These are phyloP conservation scores for Rubia tinctorum DNA, from an alignment of 305 asterid species.

Conservation along the genomic window DNA sequence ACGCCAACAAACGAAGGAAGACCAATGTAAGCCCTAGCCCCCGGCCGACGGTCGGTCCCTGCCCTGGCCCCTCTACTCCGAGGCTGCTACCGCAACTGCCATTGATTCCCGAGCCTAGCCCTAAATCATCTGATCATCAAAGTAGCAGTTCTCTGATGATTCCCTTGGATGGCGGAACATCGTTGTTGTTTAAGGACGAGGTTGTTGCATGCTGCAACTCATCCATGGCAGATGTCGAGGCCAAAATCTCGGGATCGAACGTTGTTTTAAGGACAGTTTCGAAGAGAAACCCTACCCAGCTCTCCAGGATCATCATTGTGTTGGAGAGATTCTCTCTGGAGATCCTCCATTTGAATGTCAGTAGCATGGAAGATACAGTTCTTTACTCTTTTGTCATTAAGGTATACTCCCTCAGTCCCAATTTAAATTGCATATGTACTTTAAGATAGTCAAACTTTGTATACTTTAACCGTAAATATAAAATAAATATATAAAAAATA, in stretches of 20 bases:
- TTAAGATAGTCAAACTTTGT: no score
- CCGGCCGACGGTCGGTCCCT: not conserved
- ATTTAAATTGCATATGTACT: no score
- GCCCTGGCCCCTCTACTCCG: conserved; percentile 19
- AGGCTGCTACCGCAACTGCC: conserved; percentile 46
- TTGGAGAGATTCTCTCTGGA: conserved; percentile 69
- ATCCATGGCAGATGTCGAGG: conserved; percentile 74
- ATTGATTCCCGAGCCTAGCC: conserved; percentile 37
- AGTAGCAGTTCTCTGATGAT: conserved; percentile 13
- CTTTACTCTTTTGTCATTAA: conserved; percentile 82
- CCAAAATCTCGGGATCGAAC: conserved; percentile 73
- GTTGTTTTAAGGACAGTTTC: conserved; percentile 67
- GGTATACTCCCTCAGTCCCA: no score
- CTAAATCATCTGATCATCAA: conserved; percentile 27
- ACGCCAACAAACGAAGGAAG: conserved; percentile 65
- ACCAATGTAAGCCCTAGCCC: conserved; percentile 60
- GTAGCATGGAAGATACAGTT: conserved; percentile 90
- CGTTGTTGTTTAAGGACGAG: conserved; percentile 41
- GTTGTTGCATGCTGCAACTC: conserved; percentile 86
- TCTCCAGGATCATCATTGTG: conserved; percentile 55
- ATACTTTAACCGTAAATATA: no score
- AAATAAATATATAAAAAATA: no score
- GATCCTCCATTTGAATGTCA: conserved; percentile 79
- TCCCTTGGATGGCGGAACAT: conserved; percentile 9
- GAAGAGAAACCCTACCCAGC: conserved; percentile 60